A percentile compares a stretch with the other conserved stretches of the same genome.
phyloP scores from a whole-genome alignment of 1,284 basidiomycete genomes.

The Marasmius sp. region DNA sequence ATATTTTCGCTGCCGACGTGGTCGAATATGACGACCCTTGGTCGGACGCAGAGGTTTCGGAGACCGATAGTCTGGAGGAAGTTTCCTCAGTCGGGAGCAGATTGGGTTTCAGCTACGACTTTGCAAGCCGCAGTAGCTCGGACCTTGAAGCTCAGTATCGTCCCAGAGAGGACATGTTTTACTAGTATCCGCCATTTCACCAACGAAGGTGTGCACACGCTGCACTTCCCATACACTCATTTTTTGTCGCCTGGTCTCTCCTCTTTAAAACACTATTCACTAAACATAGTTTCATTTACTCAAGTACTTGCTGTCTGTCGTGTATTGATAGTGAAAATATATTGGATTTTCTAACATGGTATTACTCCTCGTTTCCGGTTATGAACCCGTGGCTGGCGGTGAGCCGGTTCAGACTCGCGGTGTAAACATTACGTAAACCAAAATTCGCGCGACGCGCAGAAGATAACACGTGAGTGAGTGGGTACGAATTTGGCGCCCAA shows the following conservation, averaged over 20 bases:
- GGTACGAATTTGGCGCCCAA: neutral
- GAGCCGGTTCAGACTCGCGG: no score
- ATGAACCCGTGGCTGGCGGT: no score
- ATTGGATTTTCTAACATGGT: no score
- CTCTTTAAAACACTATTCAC: no score
- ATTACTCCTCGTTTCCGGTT: no score
- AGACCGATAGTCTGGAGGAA: neutral
- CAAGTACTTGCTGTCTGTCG: no score
- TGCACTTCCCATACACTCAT: neutral
- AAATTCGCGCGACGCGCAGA: no score
- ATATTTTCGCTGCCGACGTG: neutral
- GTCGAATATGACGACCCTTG: constrained; percentile 1
- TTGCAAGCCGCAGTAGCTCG: neutral
- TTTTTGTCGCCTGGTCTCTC: neutral
- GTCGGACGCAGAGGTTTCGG: neutral
- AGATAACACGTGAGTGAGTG: no score
- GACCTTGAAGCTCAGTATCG: neutral
- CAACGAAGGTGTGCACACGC: no score
- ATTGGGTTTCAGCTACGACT: neutral
- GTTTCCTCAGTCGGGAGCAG: neutral
- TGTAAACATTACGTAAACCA: no score
- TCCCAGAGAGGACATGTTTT: neutral
- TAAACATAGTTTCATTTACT: no score
- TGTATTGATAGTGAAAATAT: no score
- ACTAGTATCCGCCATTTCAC: neutral